Percentiles rank a stretch among this genome's conserved stretches.
Conservation (phyloP, 352 stramenopile genomes). For the Hyaloperonospora brassicae region DNA sequence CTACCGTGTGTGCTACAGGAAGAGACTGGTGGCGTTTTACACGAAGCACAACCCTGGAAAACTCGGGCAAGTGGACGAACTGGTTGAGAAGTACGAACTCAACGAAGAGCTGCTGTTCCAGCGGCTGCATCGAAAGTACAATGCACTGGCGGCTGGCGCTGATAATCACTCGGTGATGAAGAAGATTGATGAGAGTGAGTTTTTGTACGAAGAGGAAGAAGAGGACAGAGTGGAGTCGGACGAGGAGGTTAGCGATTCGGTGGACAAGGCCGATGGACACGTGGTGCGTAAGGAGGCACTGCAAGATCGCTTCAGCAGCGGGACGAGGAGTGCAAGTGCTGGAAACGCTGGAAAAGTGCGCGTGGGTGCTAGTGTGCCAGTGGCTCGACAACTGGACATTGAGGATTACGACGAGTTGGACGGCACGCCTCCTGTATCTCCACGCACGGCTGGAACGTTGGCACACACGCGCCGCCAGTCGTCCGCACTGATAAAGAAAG, state of each 20-base stretch:
- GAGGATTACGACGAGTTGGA: conserved; percentile 17
- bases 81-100: conserved; percentile 63
- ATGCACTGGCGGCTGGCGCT: conserved; percentile 36
- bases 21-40: conserved; percentile 60
- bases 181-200: conserved; percentile 42
- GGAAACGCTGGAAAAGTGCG: conserved; percentile 31
- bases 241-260: conserved; percentile 4
- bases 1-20: conserved; percentile 17
- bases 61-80: conserved; percentile 45
- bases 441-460: conserved; percentile 16
- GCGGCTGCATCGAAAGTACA: conserved; percentile 75
- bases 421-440: conserved; percentile 32
- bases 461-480: conserved; percentile 33
- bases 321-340: conserved; percentile 33
- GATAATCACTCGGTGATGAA: conserved; percentile 28
- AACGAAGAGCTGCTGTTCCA: conserved; percentile 77
- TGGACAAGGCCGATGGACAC: background rate
- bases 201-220: conserved; percentile 47
- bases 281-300: conserved; percentile 11
- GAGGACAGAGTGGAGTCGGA: conserved; percentile 31
- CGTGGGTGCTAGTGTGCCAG: conserved; percentile 6
- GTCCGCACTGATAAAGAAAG: conserved; percentile 36
- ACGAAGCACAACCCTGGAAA: conserved; percentile 66
- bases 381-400: conserved; percentile 15
- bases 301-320: conserved; percentile 18